Percentiles rank a stretch among this genome's conserved stretches.
Conservation (phyloP, 1,284 basidiomycete species). For the Ceratobasidium sp. region DNA sequence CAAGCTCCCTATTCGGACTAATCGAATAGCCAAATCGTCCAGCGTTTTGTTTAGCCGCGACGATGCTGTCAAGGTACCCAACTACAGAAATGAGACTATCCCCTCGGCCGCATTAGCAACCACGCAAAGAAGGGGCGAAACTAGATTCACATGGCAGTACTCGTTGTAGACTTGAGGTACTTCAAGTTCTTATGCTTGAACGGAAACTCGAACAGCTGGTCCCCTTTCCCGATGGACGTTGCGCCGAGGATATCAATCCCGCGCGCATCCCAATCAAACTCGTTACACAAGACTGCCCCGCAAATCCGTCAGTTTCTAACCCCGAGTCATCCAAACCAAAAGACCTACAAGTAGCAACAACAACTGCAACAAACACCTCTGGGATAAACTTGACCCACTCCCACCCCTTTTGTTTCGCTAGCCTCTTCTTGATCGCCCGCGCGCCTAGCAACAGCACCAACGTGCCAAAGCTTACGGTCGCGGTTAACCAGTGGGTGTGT, state of each 20-base stretch:
- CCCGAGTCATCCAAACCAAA: conserved; percentile 11
- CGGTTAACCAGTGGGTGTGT: conserved; percentile 72
- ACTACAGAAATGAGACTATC: conserved; percentile 75
- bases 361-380: conserved; percentile 83
- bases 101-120: conserved; percentile 20
- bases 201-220: conserved; percentile 70
- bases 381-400: conserved; percentile 84
- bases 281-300: conserved; percentile 71
- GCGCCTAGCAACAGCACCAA: conserved; percentile 72
- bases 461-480: conserved; percentile 76
- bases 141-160: conserved; percentile 74
- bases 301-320: not conserved
- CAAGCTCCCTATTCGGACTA: conserved; percentile 90
- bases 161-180: conserved; percentile 78
- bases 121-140: conserved; percentile 3
- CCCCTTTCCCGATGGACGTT: conserved; percentile 70
- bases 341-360: conserved; percentile 77
- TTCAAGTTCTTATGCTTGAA: conserved; percentile 67
- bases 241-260: conserved; percentile 86
- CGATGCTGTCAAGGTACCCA: conserved; percentile 84
- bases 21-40: conserved; percentile 86
- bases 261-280: conserved; percentile 77
- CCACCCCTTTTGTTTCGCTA: conserved; percentile 65
- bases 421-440: conserved; percentile 59
- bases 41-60: conserved; percentile 88